Base-by-base conservation (phyloP, 2,329 filamentous ascomycete genomes). In the Botrytis aclada region DNA sequence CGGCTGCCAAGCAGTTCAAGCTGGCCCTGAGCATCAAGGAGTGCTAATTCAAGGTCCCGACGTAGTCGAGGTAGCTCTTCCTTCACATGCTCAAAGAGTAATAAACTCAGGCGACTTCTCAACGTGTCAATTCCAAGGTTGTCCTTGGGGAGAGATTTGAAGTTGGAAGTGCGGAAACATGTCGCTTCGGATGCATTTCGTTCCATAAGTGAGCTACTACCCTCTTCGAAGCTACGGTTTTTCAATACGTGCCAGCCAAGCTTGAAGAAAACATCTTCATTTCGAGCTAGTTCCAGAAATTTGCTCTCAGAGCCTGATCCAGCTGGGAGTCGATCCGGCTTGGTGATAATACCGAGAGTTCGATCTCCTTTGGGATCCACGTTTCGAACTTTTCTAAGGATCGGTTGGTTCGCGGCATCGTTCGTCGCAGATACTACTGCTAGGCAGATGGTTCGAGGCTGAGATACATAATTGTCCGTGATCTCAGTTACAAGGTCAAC, bases 241-340 rank as follows among this genome's bases (percentile, higher is more conserved):
- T 81, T 82, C 1, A 88, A 77, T 0, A 87, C 83, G 69, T 88
- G 86, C 85, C 86, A 88, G 0, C 86, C 86, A 0, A 88, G 83
- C 0, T 81, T 78, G 34, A 88, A 84, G 4, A 82, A 77, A 0
- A 86, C 81, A 12, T 87, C 82, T 2, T 81, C 75, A 67, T 87
- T 87, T 67, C 79, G 78, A 0, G 84, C 85, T 0, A 87, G 80
- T 0, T 80, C 78, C 1, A 84, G 51, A 63, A 82, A 87, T 5
- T 78, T 69, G 0, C 70, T 70, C 73, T 86, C 84, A 29, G 79
- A 81, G 0, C 80, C 82, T 0, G 84, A 84, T 0, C 82, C 82
- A 0, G 72, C 71, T 9, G 45, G 20, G 4, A 76, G 14, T 74
- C 89, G 79, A 70, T 91, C 89, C 0, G 87, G 85, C 74, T 90